phyloP scores from a whole-genome alignment of 345 rosid genomes.

The Cardamine chenopodiifolia region DNA sequence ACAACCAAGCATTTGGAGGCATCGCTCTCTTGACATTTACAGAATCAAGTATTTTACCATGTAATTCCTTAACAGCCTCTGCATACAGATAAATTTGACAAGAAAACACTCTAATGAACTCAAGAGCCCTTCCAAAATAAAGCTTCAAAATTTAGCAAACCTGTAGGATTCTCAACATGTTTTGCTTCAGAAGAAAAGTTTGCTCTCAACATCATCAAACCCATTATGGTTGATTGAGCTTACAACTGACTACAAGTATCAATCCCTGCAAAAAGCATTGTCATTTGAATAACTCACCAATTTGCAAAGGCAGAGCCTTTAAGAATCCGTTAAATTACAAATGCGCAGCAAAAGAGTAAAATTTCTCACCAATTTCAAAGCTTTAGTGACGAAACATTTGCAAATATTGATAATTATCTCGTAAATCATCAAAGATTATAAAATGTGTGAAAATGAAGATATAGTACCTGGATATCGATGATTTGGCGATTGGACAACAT shows the following conservation, averaged over 20 bases:
- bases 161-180: constrained; percentile 51
- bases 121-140: neutral
- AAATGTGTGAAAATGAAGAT: neutral
- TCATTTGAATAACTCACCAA: constrained; percentile 1
- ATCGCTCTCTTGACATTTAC: constrained; percentile 63
- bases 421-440: neutral
- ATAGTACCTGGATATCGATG: constrained; percentile 46
- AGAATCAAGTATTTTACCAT: constrained; percentile 65
- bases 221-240: neutral
- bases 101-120: neutral
- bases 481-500: constrained; percentile 34
- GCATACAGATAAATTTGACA: constrained; percentile 28
- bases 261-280: constrained; percentile 25
- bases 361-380: neutral
- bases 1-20: constrained; percentile 88
- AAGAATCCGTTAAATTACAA: neutral
- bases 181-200: constrained; percentile 51
- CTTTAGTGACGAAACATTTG: neutral
- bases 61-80: constrained; percentile 74
- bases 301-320: neutral
- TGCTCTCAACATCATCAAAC: constrained; percentile 36
- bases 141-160: constrained; percentile 34
- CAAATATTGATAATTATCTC: neutral
- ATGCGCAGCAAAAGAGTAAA: neutral
- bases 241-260: constrained; percentile 25